phyloP scores from a whole-genome alignment of 177 flowering plant genomes.

The Tripterygium wilfordii region DNA sequence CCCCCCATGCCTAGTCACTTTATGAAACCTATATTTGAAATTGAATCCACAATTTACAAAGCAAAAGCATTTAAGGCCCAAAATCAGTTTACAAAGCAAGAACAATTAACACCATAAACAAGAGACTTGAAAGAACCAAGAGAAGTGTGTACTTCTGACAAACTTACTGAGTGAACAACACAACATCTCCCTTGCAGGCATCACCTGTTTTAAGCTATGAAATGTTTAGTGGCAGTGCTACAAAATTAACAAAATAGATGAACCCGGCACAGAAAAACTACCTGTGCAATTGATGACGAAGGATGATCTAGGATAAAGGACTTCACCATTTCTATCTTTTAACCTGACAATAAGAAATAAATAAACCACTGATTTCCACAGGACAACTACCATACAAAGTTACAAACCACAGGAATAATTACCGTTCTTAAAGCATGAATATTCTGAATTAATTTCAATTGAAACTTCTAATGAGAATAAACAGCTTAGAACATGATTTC shows the following conservation, averaged over 20 bases:
- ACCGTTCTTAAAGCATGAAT: too few relatives aligned
- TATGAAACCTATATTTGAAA: slow-evolving; percentile 35
- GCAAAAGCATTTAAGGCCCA: background rate
- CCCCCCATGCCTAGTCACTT: slow-evolving; percentile 35
- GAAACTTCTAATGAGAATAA: too few relatives aligned
- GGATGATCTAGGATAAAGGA: slow-evolving; percentile 51
- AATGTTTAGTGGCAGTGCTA: background rate
- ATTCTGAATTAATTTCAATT: background rate
- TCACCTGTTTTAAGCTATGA: slow-evolving; percentile 40
- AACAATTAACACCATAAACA: background rate
- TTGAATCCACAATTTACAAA: background rate
- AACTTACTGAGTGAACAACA: slow-evolving; percentile 61
- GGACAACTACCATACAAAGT: too few relatives aligned
- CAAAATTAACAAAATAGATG: background rate
- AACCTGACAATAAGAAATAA: slow-evolving; percentile 28
- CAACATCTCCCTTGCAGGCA: slow-evolving; percentile 63
- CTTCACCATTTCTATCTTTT: slow-evolving; percentile 54
- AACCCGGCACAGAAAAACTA: slow-evolving; percentile 2
- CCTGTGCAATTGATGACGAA: slow-evolving; percentile 54
- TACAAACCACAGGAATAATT: background rate
- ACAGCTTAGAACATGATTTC: too few relatives aligned
- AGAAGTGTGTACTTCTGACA: slow-evolving; percentile 34
- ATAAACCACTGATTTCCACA: background rate
- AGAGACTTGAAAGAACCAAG: background rate
- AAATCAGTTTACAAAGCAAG: background rate